Base-by-base conservation (phyloP, 83 land plant species). In the Larix sibirica region DNA sequence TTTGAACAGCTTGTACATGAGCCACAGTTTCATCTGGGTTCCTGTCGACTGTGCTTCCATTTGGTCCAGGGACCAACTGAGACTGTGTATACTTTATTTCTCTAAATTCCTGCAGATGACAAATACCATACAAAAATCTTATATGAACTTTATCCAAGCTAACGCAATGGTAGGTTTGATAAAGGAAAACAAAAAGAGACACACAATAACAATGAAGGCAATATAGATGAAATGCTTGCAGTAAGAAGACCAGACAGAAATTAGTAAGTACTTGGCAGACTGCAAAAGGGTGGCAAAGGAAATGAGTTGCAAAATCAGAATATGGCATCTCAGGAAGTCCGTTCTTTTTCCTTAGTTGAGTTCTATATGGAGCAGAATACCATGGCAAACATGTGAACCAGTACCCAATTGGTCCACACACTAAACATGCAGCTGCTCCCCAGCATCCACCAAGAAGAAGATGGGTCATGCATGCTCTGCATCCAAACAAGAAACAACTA, bases 271-370 rank as follows among this genome's bases (percentile, higher is more conserved):
- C 77, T 74, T 81, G 83, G 36, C 62, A 68, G 12, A 81, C 18
- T 14, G 83, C 83, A 40, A 71, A 81, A 67, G 83, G 83, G 59
- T 81, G 83, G 77, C 83, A 81, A 10, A 68, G 60, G 60, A 44
- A 81, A 59, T 81, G 83, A 16, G 77, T 74, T 50, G 71, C 38
- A 8, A 40, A 31, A 50, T 81, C 83, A 18, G 61, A 67, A 6
- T 68, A 44, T 40, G 83, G 83, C 38, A 81, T 74, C 21, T 81
- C 77, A 23, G 83, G 77, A 28, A 81, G 77, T 16, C 77, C 83
- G 13, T 60, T 40, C 18, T 81, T 81, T 38, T 6, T 8, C 54
- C 83, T 40, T 9, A 81, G 77, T 50, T 70, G 23, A 14, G 17
- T 21, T 50, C 83, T 59, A 26, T 70, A 81, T 24, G 33, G 56